Evolutionary conservation across 1,284 basidiomycete genomes (phyloP), one percentile per base, ranked within the genome.

Genomic region (Cryptococcus hybrid): DNA sequence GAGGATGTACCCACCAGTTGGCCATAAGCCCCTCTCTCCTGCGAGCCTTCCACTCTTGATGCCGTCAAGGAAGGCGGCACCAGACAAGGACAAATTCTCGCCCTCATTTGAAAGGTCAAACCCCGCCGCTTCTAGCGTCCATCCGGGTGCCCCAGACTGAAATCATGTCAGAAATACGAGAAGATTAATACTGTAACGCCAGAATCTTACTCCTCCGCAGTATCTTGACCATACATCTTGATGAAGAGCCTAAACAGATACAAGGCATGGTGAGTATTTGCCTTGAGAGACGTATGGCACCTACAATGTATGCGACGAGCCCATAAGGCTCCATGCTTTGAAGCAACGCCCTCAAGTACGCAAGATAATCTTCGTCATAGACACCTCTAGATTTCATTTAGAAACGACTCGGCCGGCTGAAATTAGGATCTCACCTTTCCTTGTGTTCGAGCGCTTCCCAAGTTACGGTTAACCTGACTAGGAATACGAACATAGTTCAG

Each of bases 141-240:
- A 98, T 1, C 89, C 90, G 1, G 91, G 91, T 2, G 91, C 91
- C 3, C 91, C 92, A 1, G 89, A 92, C 61, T 74, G 47, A 3
- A 50, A 43, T 38, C 36, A 24, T n/a, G 43, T 48, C 15, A 24
- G 40, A 42, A 30, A 34, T 7, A n/a, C 15, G 13, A 7, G n/a
- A 15, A 12, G 37, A 24, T 15, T 30, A 37, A 30, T 7, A n/a
- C 53, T 24, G 1, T 1, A 72, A 2, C 75, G 75, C n/a, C 15
- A 3, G 73, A 71, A 8, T 74, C 79, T 60, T 45, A 74, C 72
- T 2, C 95, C 96, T 13, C 95, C 96, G 7, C 85, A 87, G 67
- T 93, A 92, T 5, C 94, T 86, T 1, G 92, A 96, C 92, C 93
- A 99, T 34, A 98, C 92, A 69, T 94, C 91, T 78, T 93, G 91